Evolutionary conservation across 768 basidiomycete species (phyloP).

Genomic region (Tulasnella sp.): DNA sequence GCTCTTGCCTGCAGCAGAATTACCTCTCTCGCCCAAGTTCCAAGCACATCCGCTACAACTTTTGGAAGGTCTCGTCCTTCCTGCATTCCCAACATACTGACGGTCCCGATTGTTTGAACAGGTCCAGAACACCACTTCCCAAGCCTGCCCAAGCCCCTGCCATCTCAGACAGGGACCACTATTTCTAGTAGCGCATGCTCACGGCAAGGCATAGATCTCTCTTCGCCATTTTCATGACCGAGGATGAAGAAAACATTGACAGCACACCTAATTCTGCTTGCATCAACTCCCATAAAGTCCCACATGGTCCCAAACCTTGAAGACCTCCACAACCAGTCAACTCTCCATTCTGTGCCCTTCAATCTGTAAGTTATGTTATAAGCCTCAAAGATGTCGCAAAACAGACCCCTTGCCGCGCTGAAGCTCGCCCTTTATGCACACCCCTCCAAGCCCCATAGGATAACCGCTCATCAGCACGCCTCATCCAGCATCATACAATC

Average conservation of each 20-base stretch:
- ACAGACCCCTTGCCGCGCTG: not conserved
- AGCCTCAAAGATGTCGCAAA: not conserved
- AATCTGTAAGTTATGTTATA: not conserved
- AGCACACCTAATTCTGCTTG: not conserved
- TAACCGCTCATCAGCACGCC: not conserved
- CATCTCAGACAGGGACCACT: not conserved
- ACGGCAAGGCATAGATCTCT: not conserved
- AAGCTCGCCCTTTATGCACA: not conserved
- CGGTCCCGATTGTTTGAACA: slow-evolving; percentile 12
- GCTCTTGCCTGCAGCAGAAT: not conserved
- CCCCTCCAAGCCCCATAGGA: not conserved
- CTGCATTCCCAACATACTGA: not conserved
- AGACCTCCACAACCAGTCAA: not conserved
- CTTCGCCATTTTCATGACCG: not conserved
- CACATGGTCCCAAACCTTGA: not conserved
- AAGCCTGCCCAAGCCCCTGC: not conserved
- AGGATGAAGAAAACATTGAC: not conserved
- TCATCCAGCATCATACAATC: not conserved
- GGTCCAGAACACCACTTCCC: not conserved
- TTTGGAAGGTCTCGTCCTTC: not conserved
- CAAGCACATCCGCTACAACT: slow-evolving; percentile 3
- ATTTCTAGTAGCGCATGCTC: not conserved
- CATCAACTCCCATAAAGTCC: not conserved
- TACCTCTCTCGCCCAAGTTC: not conserved
- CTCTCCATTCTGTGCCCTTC: not conserved